phyloP scores from a whole-genome alignment of 2,329 filamentous ascomycete species.

The Nigrospora sphaerica region DNA sequence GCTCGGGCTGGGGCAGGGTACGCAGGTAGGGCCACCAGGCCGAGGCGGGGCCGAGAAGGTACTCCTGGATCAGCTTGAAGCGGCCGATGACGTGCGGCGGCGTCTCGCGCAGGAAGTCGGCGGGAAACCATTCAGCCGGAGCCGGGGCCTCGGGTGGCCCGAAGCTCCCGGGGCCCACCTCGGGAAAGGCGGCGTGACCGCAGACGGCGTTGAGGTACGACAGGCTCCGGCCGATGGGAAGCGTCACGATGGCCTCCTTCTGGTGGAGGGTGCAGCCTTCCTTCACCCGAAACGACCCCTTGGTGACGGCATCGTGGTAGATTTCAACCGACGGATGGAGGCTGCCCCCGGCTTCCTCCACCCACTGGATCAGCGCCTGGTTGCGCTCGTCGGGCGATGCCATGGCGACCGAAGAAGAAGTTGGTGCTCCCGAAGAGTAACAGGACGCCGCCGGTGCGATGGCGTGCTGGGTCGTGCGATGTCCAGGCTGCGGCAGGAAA shows the following conservation, averaged over 20 bases:
- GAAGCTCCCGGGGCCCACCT: conserved; percentile 6
- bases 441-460: too few relatives aligned
- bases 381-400: conserved; percentile 16
- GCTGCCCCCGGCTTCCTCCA: conserved; percentile 32
- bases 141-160: conserved; percentile 3
- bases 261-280: conserved; percentile 19
- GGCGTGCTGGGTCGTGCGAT: too few relatives aligned
- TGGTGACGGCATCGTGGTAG: conserved; percentile 40
- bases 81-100: conserved; percentile 55
- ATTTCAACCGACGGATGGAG: conserved; percentile 47
- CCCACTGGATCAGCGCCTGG: conserved; percentile 40
- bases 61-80: conserved; percentile 65
- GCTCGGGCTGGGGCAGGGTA: conserved; percentile 55
- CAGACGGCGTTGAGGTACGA: conserved; percentile 52
- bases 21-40: conserved; percentile 64
- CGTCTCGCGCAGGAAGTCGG: conserved; percentile 38
- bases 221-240: conserved; percentile 45
- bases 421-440: too few relatives aligned
- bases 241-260: conserved; percentile 40
- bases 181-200: conserved; percentile 17
- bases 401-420: conserved; percentile 6
- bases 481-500: too few relatives aligned
- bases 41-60: conserved; percentile 48
- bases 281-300: conserved; percentile 47
- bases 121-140: conserved; percentile 32